Evolutionary conservation across 345 rosid species (phyloP), one percentile per base, ranked within the genome.

Genomic region (Citrus glauca): DNA sequence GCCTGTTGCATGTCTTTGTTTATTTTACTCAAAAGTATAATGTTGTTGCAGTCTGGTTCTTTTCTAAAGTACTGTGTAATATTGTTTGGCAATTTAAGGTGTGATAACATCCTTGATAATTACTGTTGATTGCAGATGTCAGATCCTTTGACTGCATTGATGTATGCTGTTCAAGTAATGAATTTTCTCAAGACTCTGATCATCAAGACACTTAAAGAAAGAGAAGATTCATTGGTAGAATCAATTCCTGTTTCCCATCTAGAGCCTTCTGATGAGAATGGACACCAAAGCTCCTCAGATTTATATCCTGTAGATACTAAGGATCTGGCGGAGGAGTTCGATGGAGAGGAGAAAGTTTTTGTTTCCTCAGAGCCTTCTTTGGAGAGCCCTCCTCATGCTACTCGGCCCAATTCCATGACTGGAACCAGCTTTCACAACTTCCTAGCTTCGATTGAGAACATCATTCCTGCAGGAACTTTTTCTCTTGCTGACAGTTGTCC

Each of bases 131-230:
- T 79, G 87, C 91, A 96, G 98, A 92, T 96, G 99, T 86, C 93
- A 25, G 99, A 97, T 88, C 99, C 99, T 32, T 83, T 97, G 78
- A 97, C 99, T 4, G 98, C 99, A 67, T 80, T 97, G 76, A 91
- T 97, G 99, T 90, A 91, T 78, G 98, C 96, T 4, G 98, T 97
- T 76, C 95, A 93, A 88, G 96, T 93, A 78, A 97, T 94, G 98
- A 97, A 97, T 82, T 91, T 97, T 86, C 97, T 97, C 27, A 93
- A 89, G 85, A 90, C 90, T 50, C 97, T 97, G 42, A 82, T 91
- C 24, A 82, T 80, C 7, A 91, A 83, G 82, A 91, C 88, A 2
- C 87, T 97, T 65, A 88, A 81, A 82, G 98, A 86, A 61, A 86
- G 98, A 81, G 89, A 89, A 84, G 93, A 88, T 30, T 83, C 88